Base-by-base conservation (phyloP, 257 asterid genomes). In the Cynanchum wilfordii region DNA sequence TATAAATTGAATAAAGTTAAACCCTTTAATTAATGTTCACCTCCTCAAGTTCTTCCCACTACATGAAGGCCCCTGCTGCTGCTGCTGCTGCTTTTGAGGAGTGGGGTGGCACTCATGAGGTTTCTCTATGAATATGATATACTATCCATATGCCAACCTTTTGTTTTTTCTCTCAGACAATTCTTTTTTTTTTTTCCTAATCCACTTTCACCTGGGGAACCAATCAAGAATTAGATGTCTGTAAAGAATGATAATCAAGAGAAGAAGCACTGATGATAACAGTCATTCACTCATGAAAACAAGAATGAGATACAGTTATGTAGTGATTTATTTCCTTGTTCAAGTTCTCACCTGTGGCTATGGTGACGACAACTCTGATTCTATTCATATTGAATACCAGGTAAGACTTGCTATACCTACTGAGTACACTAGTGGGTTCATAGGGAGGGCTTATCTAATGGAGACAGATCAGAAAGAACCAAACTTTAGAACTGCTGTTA, bases 361-460 rank as follows among this genome's bases (percentile, higher is more conserved):
- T 9, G 82, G 89, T 38, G 76, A 71, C 47, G 10, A 42, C 38
- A 33, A 33, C 59, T 76, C 93, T 33, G 87, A 87, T 33, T 33
- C 38, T 24, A 74, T 89, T 55, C 82, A 58, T 10, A 77, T 81
- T 42, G 91, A 93, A 0, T 85, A 86, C 78, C 78, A 81, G 73
- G 85, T 89, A 7, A 83, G 88, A 17, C 87, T 92, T 7, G 93
- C 91, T 4, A 75, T 90, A 65, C 98, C 98, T 4, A 58, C 76
- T 22, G 82, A 66, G 2, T 92, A 89, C 77, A 50, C 84, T 22
- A 65, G 69, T 73, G 96, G 91, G 9, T 92, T 90, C 72, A 42
- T 81, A 15, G 97, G 96, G 17, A 82, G 96, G 75, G 97, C 96
- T 51, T 92, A 82, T 75, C 50, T 92, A 3, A 83, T 86, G 80